Percentiles rank a stretch among this genome's conserved stretches.
These are phyloP conservation scores for Fraxinus pennsylvanica DNA, from an alignment of 257 asterid species.

Conservation along the genomic window DNA sequence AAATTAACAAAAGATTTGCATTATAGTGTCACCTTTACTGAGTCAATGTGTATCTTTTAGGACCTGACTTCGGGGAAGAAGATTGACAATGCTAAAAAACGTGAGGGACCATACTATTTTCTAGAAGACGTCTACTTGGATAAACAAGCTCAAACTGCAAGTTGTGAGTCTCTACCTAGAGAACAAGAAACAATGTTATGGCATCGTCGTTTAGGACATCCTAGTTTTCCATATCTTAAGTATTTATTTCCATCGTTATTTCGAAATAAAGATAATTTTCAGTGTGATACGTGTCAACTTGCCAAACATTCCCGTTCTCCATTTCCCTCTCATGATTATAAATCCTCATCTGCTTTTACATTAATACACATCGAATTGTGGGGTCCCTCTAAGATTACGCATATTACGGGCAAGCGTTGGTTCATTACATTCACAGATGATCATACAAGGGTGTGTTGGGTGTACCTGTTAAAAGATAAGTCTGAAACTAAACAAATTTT, in stretches of 20 bases:
- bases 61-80: neutral
- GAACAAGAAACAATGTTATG: neutral
- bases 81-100: neutral
- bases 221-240: neutral
- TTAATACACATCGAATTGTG: neutral
- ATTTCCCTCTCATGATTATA: neutral
- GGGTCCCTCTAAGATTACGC: neutral
- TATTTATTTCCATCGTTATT: neutral
- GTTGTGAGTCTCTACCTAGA: neutral
- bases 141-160: neutral
- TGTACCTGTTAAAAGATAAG: neutral
- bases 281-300: neutral
- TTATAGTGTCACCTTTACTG: too few species aligned
- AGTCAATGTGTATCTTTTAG: too few species aligned
- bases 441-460: neutral
- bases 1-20: too few species aligned
- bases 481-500: accelerated
- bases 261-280: neutral
- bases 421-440: neutral
- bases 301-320: neutral
- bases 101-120: neutral
- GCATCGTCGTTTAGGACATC: neutral
- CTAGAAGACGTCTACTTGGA: too few species aligned
- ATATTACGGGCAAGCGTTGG: neutral
- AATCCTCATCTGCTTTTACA: accelerated